Evolutionary conservation across 768 basidiomycete species (phyloP), one percentile per base, ranked within the genome.

Genomic region (Auriscalpium vulgare): DNA sequence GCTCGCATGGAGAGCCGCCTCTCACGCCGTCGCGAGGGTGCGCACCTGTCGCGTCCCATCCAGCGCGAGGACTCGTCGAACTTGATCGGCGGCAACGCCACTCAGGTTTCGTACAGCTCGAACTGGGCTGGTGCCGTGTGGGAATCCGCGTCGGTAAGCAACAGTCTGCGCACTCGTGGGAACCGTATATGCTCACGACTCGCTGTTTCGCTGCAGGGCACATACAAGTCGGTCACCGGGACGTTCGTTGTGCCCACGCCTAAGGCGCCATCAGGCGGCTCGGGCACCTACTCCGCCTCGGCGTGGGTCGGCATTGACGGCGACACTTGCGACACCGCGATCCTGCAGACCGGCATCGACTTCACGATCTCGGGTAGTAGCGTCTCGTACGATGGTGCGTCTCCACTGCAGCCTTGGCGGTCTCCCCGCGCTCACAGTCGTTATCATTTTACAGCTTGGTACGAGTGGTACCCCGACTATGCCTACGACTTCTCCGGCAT

Each of bases 231-330:
- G 5, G 47, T 48, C 13, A 48, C 47, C 16, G 47, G 47, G 4
- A 48, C 47, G 3, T 48, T 48, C 11, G 21, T 23, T 9, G 47
- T 48, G 47, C 47, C 47, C 47, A 48, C 47, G 7, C 47, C 47
- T 2, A 48, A 29, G 17, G 47, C 47, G n/a, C 47, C 47, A 3
- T 48, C 47, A 3, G 47, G 47, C 16, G 47, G 23, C 17, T 19
- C 17, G 5, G 23, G 17, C 23, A 19, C 14, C 11, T 48, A 48
- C 23, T 50, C 68, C 11, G 66, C 67, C 0, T 65, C 67, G 23
- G 65, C 66, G n/a, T 71, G 68, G 68, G 67, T 71, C 46, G 68
- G 69, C 9, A 67, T 70, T 46, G 69, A 69, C 59, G 69, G 69
- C 38, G 64, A 66, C 57, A 64, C 66, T 19, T 68, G 67, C 50